A percentile compares a stretch with the other conserved stretches of the same genome.
These are phyloP conservation scores for Juncus effusus DNA, from an alignment of 176 grass and related monocot species.

Conservation along the genomic window DNA sequence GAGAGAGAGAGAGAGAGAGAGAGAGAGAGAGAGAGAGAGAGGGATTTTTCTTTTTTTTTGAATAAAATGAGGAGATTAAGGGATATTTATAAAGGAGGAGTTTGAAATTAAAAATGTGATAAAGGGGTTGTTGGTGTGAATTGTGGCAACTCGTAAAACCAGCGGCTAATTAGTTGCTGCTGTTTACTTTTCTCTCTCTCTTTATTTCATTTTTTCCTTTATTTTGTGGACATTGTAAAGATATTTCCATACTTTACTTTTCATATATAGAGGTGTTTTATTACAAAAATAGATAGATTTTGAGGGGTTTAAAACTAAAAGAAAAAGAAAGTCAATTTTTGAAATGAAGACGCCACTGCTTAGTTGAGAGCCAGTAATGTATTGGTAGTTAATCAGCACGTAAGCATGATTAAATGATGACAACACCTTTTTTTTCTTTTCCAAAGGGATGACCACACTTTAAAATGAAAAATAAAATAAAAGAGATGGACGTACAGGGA, in stretches of 20 bases:
- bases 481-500: neutral
- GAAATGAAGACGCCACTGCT: neutral
- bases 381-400: slow-evolving; percentile 3
- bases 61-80: neutral
- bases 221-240: no score
- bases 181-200: no score
- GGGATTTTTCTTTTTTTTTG: neutral
- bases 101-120: no score
- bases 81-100: no score
- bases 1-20: neutral
- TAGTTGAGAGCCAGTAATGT: slow-evolving; percentile 3
- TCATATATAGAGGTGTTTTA: no score
- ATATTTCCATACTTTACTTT: no score
- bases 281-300: neutral
- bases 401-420: slow-evolving; percentile 25
- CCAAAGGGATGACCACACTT: no score
- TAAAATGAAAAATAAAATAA: neutral
- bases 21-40: neutral
- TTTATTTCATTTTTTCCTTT: no score
- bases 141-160: no score
- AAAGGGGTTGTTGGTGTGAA: no score
- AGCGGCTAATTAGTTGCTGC: no score
- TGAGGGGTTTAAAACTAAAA: neutral
- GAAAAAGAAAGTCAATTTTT: neutral
- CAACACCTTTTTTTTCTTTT: neutral